phyloP scores from a whole-genome alignment of 192 early-diverging fungal genomes.

The Tieghemiomyces parasiticus region DNA sequence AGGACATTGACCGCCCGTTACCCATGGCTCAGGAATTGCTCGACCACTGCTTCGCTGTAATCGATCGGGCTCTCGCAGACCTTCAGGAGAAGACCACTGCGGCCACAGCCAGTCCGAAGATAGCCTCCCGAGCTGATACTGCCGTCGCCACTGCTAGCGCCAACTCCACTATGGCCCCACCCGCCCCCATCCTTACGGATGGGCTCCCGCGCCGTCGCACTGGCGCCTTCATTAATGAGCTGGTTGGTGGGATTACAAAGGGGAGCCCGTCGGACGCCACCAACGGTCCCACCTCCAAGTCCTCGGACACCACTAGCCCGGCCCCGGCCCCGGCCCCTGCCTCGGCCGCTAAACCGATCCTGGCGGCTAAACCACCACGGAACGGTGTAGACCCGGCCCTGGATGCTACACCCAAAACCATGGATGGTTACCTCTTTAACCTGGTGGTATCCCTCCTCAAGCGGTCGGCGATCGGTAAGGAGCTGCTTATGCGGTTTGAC shows the following conservation, averaged over 20 bases:
- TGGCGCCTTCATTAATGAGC: not conserved
- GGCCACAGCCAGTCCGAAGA: not conserved
- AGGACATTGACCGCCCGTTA: conserved; percentile 9
- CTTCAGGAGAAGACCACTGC: not conserved
- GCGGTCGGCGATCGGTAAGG: not conserved
- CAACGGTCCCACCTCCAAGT: not conserved
- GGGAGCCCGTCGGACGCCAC: too few relatives aligned
- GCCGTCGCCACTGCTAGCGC: too few relatives aligned
- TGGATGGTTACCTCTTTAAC: conserved; percentile 10
- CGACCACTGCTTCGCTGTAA: conserved; percentile 1
- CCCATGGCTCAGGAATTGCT: not conserved
- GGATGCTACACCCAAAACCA: not conserved
- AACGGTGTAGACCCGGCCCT: not conserved
- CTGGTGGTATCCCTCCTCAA: not conserved
- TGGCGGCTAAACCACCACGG: not conserved
- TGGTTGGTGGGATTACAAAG: not conserved
- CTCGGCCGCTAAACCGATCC: not conserved
- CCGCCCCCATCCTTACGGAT: too few relatives aligned
- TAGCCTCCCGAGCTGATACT: too few relatives aligned
- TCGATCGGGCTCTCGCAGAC: not conserved
- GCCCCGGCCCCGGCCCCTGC: not conserved
- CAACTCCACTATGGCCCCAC: not conserved
- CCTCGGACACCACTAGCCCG: not conserved
- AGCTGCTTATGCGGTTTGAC: not conserved
- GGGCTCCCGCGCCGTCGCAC: too few relatives aligned